These are phyloP conservation scores for Russula olivacea DNA, from an alignment of 768 basidiomycete genomes.

Conservation along the genomic window DNA sequence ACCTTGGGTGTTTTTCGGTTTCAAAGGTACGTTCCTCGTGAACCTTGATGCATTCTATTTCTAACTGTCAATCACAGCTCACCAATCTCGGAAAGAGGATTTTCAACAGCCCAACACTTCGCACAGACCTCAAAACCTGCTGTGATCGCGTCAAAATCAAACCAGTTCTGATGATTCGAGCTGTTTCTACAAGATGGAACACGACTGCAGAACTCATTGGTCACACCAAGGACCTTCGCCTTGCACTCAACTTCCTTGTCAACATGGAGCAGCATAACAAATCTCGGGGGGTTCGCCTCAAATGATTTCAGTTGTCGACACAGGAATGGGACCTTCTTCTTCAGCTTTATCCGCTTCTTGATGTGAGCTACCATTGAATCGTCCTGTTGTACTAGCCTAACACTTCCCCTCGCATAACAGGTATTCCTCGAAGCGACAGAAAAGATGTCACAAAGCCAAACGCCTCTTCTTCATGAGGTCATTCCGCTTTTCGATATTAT, in stretches of 20 bases:
- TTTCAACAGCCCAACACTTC: neutral
- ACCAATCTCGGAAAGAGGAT: neutral
- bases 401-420: too few relatives aligned
- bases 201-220: neutral
- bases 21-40: neutral
- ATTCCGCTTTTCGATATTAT: too few relatives aligned
- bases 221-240: too few relatives aligned
- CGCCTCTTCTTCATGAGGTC: too few relatives aligned
- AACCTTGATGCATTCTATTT: neutral
- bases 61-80: neutral
- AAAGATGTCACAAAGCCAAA: too few relatives aligned
- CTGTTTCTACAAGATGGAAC: neutral
- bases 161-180: neutral
- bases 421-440: too few relatives aligned
- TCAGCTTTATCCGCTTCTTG: neutral
- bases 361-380: too few relatives aligned
- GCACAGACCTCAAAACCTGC: neutral
- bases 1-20: neutral
- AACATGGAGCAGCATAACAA: neutral
- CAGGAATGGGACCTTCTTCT: neutral
- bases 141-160: neutral
- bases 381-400: too few relatives aligned
- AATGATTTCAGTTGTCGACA: neutral
- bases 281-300: neutral
- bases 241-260: neutral